Evolutionary conservation across 805 yeast genomes (phyloP), one percentile per base, ranked within the genome.

Genomic region (Candida argentea): DNA sequence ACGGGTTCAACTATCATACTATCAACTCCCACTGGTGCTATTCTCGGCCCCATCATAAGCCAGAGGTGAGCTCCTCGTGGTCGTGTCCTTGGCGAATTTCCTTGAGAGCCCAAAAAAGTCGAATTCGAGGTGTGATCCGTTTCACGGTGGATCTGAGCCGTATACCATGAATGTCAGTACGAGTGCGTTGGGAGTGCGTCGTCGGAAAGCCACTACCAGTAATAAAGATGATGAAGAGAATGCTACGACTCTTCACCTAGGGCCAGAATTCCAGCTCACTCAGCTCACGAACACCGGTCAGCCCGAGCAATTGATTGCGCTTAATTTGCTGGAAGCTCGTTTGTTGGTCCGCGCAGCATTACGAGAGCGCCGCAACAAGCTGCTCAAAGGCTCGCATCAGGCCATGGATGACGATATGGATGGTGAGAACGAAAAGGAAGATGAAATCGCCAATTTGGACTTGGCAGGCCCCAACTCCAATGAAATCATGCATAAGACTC

Each of bases 91-190:
- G n/a, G n/a, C n/a, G n/a, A n/a, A n/a, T n/a, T n/a, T n/a, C n/a
- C n/a, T n/a, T n/a, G n/a, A n/a, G n/a, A n/a, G n/a, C n/a, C n/a
- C n/a, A n/a, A n/a, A n/a, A n/a, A n/a, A n/a, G n/a, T n/a, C n/a
- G n/a, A n/a, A n/a, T n/a, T n/a, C n/a, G n/a, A n/a, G n/a, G n/a
- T n/a, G n/a, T n/a, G n/a, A n/a, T n/a, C n/a, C n/a, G n/a, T n/a
- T n/a, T n/a, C n/a, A n/a, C n/a, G n/a, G n/a, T n/a, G n/a, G n/a
- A n/a, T n/a, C n/a, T n/a, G n/a, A n/a, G n/a, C n/a, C n/a, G n/a
- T n/a, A n/a, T n/a, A n/a, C n/a, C 12, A 85, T 86, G 95, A 86
- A 86, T 52, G 76, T 84, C 22, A 81, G 94, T 20, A 83, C 94
- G 21, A 82, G 94, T 28, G 82, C 95, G 4, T 70, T 84, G 27